Evolutionary conservation across 2,329 filamentous ascomycete species (phyloP), one percentile per base, ranked within the genome.

Genomic region (Aurifilum marmelostoma): DNA sequence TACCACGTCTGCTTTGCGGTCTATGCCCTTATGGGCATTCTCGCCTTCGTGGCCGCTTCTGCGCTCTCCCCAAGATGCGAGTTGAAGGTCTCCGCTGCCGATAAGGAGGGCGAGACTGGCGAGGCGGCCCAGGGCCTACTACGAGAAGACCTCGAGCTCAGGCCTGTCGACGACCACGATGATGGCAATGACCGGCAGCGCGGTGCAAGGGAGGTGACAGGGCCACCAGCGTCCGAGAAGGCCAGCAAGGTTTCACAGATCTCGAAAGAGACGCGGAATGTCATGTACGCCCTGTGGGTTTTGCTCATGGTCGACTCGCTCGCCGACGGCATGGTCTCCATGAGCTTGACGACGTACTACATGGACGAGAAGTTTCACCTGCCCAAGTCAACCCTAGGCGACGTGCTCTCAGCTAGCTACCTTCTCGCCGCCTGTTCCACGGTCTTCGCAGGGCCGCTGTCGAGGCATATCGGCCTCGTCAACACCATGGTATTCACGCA

Each of bases 401-500:
- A 89, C 72, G 83, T 91, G 58, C 81, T 85, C 41, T 88, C 86
- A 1, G 78, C 80, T 6, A 81, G 80, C 50, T 84, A 89, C 77
- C 77, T 91, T 73, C 79, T 89, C 9, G 83, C 83, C 7, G 82
- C 85, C 3, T 73, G 87, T 24, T 85, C 84, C 0, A 83, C 84
- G 2, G 78, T 88, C 29, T 87, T 89, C 70, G 86, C 87, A 0
- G 86, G 85, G 0, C 88, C 88, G 0, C 78, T 89, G 2, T 82
- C 87, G 0, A 84, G 86, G 18, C 82, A 83, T 71, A 84, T 90
- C 27, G 88, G 88, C 0, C 81, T 89, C 0, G 83, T 90, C 75
- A 89, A 89, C 76, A 89, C 88, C 74, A 91, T 88, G 86, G 86
- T 88, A 1, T 88, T 88, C 70, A 87, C 86, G 0, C 86, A 88